Evolutionary conservation across 1,139 yeast species (phyloP).

Genomic region (Suzukiozyma palmioleophila): DNA sequence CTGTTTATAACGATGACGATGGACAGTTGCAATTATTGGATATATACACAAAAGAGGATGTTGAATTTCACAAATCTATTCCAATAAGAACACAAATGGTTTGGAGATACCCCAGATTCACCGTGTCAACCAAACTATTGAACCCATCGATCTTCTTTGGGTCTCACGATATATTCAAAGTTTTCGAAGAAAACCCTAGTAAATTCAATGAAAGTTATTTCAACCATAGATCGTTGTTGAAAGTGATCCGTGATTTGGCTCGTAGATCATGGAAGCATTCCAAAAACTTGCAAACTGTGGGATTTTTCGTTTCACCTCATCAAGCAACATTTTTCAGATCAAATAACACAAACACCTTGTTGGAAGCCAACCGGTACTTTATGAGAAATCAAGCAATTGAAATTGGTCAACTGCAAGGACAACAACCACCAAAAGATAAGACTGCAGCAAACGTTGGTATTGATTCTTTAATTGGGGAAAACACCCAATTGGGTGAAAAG

Average conservation of each 20-base stretch:
- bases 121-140: constrained; percentile 69
- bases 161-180: constrained; percentile 44
- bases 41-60: constrained; percentile 59
- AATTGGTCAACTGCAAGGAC: constrained; percentile 21
- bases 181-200: constrained; percentile 26
- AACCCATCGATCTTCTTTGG: constrained; percentile 83
- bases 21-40: constrained; percentile 61
- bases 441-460: constrained; percentile 79
- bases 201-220: constrained; percentile 38
- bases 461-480: constrained; percentile 71
- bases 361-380: constrained; percentile 85
- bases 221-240: constrained; percentile 50
- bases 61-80: constrained; percentile 63
- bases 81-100: constrained; percentile 80
- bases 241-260: constrained; percentile 79
- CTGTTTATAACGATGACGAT: constrained; percentile 52
- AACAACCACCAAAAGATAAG: constrained; percentile 45
- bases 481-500: constrained; percentile 62
- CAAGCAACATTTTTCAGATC: constrained; percentile 69
- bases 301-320: constrained; percentile 60
- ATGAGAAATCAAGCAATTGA: constrained; percentile 49
- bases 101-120: constrained; percentile 80
- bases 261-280: constrained; percentile 90
- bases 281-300: constrained; percentile 52
- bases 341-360: constrained; percentile 72